Evolutionary conservation across 2,329 filamentous ascomycete genomes (phyloP).

Genomic region (Beauveria caledonica): DNA sequence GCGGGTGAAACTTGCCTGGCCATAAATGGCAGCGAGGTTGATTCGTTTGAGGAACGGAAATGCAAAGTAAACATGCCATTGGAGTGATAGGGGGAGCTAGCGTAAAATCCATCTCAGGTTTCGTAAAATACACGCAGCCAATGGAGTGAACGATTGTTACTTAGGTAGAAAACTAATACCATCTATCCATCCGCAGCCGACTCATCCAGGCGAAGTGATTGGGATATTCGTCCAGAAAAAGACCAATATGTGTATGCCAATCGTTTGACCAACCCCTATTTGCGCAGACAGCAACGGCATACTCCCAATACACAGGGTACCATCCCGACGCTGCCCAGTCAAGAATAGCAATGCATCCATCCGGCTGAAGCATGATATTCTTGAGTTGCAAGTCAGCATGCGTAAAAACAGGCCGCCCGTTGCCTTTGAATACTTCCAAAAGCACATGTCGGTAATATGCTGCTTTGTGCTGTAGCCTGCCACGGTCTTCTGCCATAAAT

Average conservation of each 20-base stretch:
- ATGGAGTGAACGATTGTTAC: no score
- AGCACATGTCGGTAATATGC: constrained; percentile 7
- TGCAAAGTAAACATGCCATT: no score
- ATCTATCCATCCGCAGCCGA: constrained; percentile 4
- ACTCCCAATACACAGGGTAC: constrained; percentile 9
- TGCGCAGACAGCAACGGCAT: constrained; percentile 1
- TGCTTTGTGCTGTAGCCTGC: constrained; percentile 1
- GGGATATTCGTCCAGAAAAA: constrained; percentile 1
- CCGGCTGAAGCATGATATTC: constrained; percentile 1
- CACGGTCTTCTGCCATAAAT: background rate
- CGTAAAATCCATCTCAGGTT: no score
- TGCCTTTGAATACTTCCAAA: background rate
- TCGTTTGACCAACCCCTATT: constrained; percentile 4
- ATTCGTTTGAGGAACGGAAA: no score
- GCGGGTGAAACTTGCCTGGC: no score
- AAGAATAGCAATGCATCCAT: constrained; percentile 2
- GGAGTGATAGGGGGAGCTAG: no score
- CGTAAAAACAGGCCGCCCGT: background rate
- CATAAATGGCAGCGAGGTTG: no score
- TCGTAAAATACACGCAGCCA: no score
- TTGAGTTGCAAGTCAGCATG: constrained; percentile 8
- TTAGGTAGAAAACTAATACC: background rate
- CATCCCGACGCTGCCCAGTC: constrained; percentile 8
- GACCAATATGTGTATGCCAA: constrained; percentile 3
- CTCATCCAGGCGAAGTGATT: constrained; percentile 7